Evolutionary conservation across 192 early-diverging fungal species (phyloP), one percentile per base, ranked within the genome.

Genomic region (Coemansia sp.): DNA sequence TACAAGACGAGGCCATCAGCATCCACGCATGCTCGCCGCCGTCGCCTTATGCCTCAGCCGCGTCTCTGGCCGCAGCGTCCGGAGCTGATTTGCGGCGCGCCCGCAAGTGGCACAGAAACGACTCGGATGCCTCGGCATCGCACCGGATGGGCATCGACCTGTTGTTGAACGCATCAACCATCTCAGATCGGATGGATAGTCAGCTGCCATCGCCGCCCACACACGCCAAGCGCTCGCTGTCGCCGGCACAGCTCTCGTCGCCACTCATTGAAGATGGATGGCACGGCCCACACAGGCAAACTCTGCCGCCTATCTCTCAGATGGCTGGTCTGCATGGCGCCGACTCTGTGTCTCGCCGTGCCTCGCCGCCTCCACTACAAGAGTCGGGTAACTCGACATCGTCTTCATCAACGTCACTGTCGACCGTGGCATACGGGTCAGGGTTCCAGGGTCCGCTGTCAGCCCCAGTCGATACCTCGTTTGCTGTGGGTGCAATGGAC

Each of bases 111-210:
- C 56, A 69, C 60, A 50, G 66, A 10, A 25, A 57, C 64, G 60
- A 61, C 47, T 51, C 70, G 25, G 70, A 60, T 11, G 37, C 55
- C 17, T 60, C 71, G 5, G 59, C 60, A 11, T 59, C 63, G 52
- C 75, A 78, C 47, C 52, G 70, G 19, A 69, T 72, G 59, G 70
- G 75, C 26, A 72, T 78, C 6, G 75, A 72, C 59, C 56, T 78
- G 38, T 67, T 78, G 57, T 63, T 78, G 23, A 78, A 78, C 31
- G 75, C 75, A 9, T 72, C 75, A 4, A 78, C 66, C 5, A 54
- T 78, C 48, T 69, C 75, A 0, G 75, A 78, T 62, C 61, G 62
- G 50, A 57, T 65, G 55, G 64, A 60, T 40, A 57, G 51, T 56
- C 71, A 73, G 49, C 64, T 74, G 52, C 44, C 66, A 37, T 74